phyloP scores from a whole-genome alignment of 306 rosid species.

The Cucurbita moschata region DNA sequence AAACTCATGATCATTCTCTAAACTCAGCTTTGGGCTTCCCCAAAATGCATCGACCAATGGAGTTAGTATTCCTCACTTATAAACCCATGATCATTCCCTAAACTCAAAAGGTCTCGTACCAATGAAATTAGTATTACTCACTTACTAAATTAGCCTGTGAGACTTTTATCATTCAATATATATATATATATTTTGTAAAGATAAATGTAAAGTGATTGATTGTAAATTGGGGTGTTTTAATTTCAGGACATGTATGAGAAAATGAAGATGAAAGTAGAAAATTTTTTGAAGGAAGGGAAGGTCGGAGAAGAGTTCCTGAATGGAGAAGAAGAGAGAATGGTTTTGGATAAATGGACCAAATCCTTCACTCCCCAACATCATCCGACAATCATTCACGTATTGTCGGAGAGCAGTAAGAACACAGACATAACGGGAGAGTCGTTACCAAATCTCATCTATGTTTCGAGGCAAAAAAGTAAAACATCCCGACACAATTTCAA shows the following conservation, averaged over 20 bases:
- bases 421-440: slow-evolving; percentile 8
- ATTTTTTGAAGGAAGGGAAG: slow-evolving; percentile 15
- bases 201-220: no score
- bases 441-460: slow-evolving; percentile 29
- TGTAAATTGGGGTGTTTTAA: no score
- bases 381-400: slow-evolving; percentile 22
- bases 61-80: no score
- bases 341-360: slow-evolving; percentile 13
- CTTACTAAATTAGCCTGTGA: no score
- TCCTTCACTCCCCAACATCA: slow-evolving; percentile 20
- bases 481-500: slow-evolving; percentile 24
- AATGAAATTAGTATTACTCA: no score
- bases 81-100: no score
- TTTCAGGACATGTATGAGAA: slow-evolving; percentile 19
- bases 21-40: no score
- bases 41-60: no score
- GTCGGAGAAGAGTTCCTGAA: slow-evolving; percentile 10
- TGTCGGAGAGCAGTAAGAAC: slow-evolving; percentile 14
- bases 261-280: slow-evolving; percentile 19
- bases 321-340: slow-evolving; percentile 5
- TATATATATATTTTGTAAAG: no score
- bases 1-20: no score
- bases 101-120: no score
- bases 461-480: slow-evolving; percentile 25
- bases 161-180: no score